Base-by-base conservation (phyloP, 768 basidiomycete species). In the Pleurotus ostreatus region DNA sequence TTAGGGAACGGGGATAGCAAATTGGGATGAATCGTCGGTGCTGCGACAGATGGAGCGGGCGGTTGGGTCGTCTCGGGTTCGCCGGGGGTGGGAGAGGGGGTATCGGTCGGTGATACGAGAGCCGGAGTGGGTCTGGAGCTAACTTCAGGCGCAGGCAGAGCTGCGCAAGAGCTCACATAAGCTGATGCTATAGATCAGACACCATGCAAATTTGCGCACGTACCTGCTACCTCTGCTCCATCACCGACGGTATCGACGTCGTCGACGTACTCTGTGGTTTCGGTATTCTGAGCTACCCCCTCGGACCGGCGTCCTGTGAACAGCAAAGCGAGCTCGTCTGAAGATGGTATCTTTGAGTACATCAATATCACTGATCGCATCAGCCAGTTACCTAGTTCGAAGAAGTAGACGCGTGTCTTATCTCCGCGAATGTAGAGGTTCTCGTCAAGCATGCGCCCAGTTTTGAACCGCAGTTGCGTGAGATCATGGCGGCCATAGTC, bases 351-450 rank as follows among this genome's bases (percentile, higher is more conserved):
- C 0, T 34, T 34, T 34, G 30, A 38, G 26, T 18, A 54, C 23
- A 57, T 56, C 47, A 40, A 49, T 16, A 60, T 48, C n/a, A 37
- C 16, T 20, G 20, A 12, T 15, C 18, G 25, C 9, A 22, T 4
- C 39, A 40, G 49, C 40, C 1, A 61, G 74, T 26, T 61, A 92
- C 94, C 91, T 9, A 91, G 69, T 58, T 92, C 89, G 61, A 99
- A 99, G 69, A 98, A 99, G 70, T 98, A 98, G 0, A 99, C 97
- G 39, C 97, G 79, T 0, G 97, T 98, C 64, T 93, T 95, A 73
- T 99, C 97, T 0, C 97, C 97, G 38, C 97, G 83, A 51, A 97
- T 89, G 65, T 99, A 99, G 61, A 99, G 87, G 67, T 97, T 95
- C 46, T 95, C 93, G 43, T 93, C 90, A 9, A 98, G 81, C 55